Percentiles rank a stretch among this genome's conserved stretches.
phyloP scores from a whole-genome alignment of 495 filamentous ascomycete species.

The Neurospora africana region DNA sequence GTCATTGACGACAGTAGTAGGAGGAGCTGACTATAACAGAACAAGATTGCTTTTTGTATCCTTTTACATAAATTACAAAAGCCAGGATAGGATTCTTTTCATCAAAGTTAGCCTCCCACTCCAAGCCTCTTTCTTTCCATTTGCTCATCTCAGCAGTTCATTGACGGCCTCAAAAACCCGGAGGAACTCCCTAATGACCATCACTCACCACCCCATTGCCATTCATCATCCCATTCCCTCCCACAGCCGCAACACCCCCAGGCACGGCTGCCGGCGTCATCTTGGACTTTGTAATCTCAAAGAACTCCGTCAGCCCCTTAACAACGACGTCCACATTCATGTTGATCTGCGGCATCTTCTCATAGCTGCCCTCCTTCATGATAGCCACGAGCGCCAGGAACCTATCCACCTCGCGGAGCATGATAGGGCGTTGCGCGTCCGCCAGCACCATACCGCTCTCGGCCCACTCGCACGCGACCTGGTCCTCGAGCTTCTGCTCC shows the following conservation, averaged over 20 bases:
- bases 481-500: conserved; percentile 53
- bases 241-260: background rate
- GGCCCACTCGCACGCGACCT: conserved; percentile 53
- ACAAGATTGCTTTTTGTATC: background rate
- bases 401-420: conserved; percentile 85
- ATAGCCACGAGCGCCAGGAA: conserved; percentile 69
- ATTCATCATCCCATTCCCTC: background rate
- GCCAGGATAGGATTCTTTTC: background rate
- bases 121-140: background rate
- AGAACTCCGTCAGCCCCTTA: conserved; percentile 44
- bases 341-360: conserved; percentile 48
- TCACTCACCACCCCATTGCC: background rate
- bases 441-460: conserved; percentile 72
- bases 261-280: conserved; percentile 1
- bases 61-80: background rate
- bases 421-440: conserved; percentile 68
- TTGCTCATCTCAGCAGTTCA: background rate
- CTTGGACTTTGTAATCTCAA: conserved; percentile 45
- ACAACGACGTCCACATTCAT: conserved; percentile 48
- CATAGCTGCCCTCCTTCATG: conserved; percentile 54
- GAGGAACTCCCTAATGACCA: background rate
- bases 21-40: background rate
- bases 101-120: background rate
- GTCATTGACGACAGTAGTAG: background rate
- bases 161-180: background rate